Base-by-base conservation (phyloP, 768 basidiomycete species). In the Austroboletus eburneus region DNA sequence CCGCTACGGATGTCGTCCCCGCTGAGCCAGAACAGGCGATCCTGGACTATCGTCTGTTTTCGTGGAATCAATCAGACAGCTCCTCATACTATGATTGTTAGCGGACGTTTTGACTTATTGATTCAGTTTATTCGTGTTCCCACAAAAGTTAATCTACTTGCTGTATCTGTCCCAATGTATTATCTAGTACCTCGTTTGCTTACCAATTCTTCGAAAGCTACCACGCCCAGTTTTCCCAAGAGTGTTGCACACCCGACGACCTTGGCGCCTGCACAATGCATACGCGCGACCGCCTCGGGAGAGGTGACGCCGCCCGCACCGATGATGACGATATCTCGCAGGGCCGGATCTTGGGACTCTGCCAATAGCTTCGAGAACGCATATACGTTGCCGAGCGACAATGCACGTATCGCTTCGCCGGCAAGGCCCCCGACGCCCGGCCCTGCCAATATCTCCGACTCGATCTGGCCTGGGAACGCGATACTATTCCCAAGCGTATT, bases 271-370 rank as follows among this genome's bases (percentile, higher is more conserved):
- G 80, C 87, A 38, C 70, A 69, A n/a, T 70, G 68, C 88, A 92
- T 92, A 45, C 91, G 73, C 43, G 67, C 62, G 12, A 74, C 79
- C 2, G 79, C 82, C 18, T 69, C 83, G 5, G 70, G 66, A 18
- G 77, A 76, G 2, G 77, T 82, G 16, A 91, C 87, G 5, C 91
- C 91, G 2, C 91, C 91, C n/a, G 85, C 83, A 2, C 90, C 91
- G 38, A 93, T 77, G 45, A 92, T 70, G 41, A 69, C 69, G 45
- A 91, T 76, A 3, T 68, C 56, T 23, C 62, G 62, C 32, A 89
- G 55, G 0, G 70, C 71, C 3, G 62, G 52, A 48, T 72, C 72
- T 41, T 54, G 45, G 22, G 70, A 70, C 29, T 67, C 62, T 16
- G 63, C 61, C 41, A 91, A 67, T 36, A 89, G 61, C 33, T 65